Evolutionary conservation across 345 rosid species (phyloP).

Genomic region (Syzygium aqueum): DNA sequence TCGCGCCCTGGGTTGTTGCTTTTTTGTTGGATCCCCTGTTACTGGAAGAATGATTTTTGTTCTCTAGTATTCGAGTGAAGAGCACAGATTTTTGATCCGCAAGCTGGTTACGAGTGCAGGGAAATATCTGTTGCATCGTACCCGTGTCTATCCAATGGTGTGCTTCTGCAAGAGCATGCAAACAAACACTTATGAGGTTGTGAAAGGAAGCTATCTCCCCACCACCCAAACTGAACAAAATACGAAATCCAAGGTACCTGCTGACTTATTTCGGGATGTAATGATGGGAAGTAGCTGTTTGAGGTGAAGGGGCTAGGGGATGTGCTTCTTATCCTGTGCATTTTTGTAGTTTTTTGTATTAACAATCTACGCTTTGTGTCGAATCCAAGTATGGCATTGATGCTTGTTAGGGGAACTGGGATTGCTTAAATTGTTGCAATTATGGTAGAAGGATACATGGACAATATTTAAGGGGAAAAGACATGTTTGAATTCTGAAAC

Average conservation of each 20-base stretch:
- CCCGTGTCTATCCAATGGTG: conserved; percentile 14
- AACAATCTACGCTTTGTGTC: not conserved
- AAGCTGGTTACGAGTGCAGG: conserved; percentile 13
- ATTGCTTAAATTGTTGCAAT: not conserved
- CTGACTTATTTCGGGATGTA: not conserved
- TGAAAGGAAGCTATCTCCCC: conserved; percentile 54
- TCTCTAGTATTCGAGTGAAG: not conserved
- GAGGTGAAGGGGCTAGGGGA: not conserved
- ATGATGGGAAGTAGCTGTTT: not conserved
- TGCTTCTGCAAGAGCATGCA: conserved; percentile 50
- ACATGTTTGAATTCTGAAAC: not conserved
- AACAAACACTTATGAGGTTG: conserved; percentile 33
- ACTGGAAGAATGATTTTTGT: not conserved
- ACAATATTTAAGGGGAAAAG: not conserved
- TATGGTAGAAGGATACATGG: not conserved
- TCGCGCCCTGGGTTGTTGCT: not conserved
- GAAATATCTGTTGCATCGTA: not conserved
- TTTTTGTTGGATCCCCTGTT: not conserved
- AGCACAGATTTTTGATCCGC: not conserved
- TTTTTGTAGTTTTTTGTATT: not conserved
- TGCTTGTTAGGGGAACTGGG: not conserved
- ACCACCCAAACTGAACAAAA: conserved; percentile 16
- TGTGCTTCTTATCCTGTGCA: not conserved
- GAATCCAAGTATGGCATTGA: not conserved
- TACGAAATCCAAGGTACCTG: conserved; percentile 17